Base-by-base conservation (phyloP, 2,329 filamentous ascomycete species). In the Onygenales sp. region DNA sequence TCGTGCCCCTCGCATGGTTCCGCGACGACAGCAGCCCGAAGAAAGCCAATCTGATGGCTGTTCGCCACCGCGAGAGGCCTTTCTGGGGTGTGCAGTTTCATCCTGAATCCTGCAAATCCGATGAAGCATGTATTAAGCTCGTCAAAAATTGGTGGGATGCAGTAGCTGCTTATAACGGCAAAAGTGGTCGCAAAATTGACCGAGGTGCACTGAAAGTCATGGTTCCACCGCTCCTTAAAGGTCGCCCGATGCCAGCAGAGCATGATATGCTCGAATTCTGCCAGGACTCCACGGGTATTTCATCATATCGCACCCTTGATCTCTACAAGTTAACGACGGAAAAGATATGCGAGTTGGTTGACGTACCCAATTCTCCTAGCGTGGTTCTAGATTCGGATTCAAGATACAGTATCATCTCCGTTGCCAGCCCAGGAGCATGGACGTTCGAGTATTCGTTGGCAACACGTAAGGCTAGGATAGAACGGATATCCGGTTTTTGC, bases 21-120 rank as follows among this genome's bases (percentile, higher is more conserved):
- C 61, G 66, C 10, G 76, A 79, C 58, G 64, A 69, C 57, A 59
- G 61, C 13, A 61, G 64, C 9, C 57, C 64, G 7, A 62, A 59
- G 11, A 61, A 62, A 21, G 63, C 66, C 45, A 83, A 83, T 58
- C 78, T 93, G n/a, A 94, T 94, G 88, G 87, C 80, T 0, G 82
- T 85, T 13, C 81, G 77, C 58, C 89, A 95, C 66, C 70, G 66
- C 14, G 64, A 58, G 1, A 84, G 82, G 59, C 90, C 91, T 0
- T 87, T 92, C 58, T 94, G 87, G 84, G 91, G 87, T 0, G 77
- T 95, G 14, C 91, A 95, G 64, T 95, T 93, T 62, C 90, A 95
- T 64, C 90, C 90, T 0, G 90, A 96, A 68, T 95, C 89, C 0
- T 95, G 89, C 66, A 94, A 90, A 3, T 86, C 88, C 41, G 71